Evolutionary conservation across 495 filamentous ascomycete genomes (phyloP), one percentile per base, ranked within the genome.

Genomic region (Wilcoxina mikolae): DNA sequence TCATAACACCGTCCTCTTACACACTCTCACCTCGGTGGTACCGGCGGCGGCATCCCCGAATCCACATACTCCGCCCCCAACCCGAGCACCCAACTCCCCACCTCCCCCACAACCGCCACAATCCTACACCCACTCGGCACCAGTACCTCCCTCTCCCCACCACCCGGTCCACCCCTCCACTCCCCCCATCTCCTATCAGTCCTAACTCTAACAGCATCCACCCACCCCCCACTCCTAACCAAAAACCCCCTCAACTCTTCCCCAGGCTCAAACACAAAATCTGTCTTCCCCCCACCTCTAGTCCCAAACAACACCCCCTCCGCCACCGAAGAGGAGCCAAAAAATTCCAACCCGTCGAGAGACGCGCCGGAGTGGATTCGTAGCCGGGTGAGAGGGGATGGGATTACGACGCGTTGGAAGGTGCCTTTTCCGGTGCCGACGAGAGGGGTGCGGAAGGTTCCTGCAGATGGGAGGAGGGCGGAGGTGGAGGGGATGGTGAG

Each of bases 291-390:
- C 10, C 49, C 49, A 15, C 49, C 49, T n/a, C 49, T 28, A 15
- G 10, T 38, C 12, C 49, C 49, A 41, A 52, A 52, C 17, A 52
- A 23, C 49, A 27, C 49, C 27, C 1, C 1, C 7, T 22, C 17
- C 4, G 27, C 49, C 4, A 3, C 24, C 5, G 23, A 12, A 10
- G 49, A 17, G 43, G 15, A 12, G 20, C 35, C 20, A 23, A 52
- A 38, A 22, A 52, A 52, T 22, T 52, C 49, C 10, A 52, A 3
- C 11, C 49, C 49, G 22, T 52, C 49, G 20, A 52, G 49, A 11
- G 49, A 28, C 3, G 49, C 31, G 27, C 49, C 49, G 31, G 28
- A 39, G 22, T 17, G 24, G 28, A 52, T n/a, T 7, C 28, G 28
- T 4, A 52, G 35, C 17, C 33, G 25, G 17, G 7, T 17, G 20